Percentiles rank a stretch among this genome's conserved stretches.
Conservation (phyloP, 2,329 filamentous ascomycete species). For the Phialophora macrospora region DNA sequence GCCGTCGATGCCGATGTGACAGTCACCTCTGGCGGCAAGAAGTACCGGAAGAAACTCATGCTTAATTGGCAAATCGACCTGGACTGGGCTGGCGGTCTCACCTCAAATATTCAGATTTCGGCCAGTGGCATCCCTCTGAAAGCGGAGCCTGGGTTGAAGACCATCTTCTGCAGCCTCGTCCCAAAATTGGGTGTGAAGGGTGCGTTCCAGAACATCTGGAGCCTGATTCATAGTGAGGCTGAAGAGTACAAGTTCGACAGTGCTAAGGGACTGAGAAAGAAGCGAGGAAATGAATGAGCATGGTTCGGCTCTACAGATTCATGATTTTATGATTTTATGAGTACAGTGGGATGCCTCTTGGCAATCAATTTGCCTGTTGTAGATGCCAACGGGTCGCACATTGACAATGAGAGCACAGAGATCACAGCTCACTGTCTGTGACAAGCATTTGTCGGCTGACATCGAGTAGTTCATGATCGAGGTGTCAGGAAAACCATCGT, state of each 20-base stretch:
- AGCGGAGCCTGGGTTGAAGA: slow-evolving; percentile 25
- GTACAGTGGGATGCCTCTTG: slow-evolving; percentile 39
- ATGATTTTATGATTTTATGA: slow-evolving; percentile 16
- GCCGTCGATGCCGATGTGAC: slow-evolving; percentile 7
- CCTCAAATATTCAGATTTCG: slow-evolving; percentile 27
- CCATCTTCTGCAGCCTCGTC: slow-evolving; percentile 33
- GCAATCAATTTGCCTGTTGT: background rate
- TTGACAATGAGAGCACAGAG: slow-evolving; percentile 1
- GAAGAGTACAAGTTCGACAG: slow-evolving; percentile 13
- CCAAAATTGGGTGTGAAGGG: slow-evolving; percentile 24
- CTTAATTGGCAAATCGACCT: slow-evolving; percentile 35
- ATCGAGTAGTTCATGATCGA: background rate
- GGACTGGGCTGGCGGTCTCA: slow-evolving; percentile 33
- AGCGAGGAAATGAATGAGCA: background rate
- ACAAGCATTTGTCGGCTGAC: background rate
- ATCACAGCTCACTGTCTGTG: background rate
- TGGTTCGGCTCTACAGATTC: background rate
- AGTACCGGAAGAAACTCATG: slow-evolving; percentile 30
- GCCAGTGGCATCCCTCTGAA: slow-evolving; percentile 27
- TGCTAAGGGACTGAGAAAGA: slow-evolving; percentile 5
- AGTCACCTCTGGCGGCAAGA: slow-evolving; percentile 11
- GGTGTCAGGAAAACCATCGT: background rate
- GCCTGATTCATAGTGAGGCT: slow-evolving; percentile 25
- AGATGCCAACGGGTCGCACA: background rate
- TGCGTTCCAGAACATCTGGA: slow-evolving; percentile 32